Evolutionary conservation across 2,329 filamentous ascomycete genomes (phyloP), one percentile per base, ranked within the genome.

Genomic region (Penicillium sp.): DNA sequence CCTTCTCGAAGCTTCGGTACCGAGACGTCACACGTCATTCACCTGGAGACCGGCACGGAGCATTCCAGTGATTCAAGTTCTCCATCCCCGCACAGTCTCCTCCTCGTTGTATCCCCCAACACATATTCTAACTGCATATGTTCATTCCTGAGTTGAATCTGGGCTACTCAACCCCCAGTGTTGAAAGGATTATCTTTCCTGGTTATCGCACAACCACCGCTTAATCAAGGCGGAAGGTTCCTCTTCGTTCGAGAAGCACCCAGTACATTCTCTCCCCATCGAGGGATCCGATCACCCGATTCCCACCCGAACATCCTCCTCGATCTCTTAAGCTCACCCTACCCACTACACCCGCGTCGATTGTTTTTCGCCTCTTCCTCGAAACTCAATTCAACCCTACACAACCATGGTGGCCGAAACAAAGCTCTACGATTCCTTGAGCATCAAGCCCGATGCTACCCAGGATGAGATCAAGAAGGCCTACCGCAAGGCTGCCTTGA

Each of bases 401-500:
- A 61, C 47, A 54, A 37, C 28, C 37, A 97, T 98, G 94, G 92
- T 96, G 70, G 91, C 92, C 73, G 94, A 98, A 83, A 95, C 91
- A 57, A 97, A 96, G 81, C 89, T 98, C 66, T 99, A 99, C 84
- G 92, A 98, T 79, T 85, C 88, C 66, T 85, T 99, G 72, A 84
- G 85, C 76, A 83, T 97, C 79, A 90, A 91, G 77, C 87, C 94
- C 40, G 86, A 88, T 63, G 92, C 93, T 26, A 85, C 88, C 26
- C 92, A 96, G 80, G 94, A 97, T 75, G 94, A 98, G 68, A 96
- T 99, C 77, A 98, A 97, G 79, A 99, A 98, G 78, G 95, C 89
- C 61, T 76, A 92, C 58, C 75, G 91, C 66, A 97, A 97, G 84
- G 86, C 89, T 59, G 94, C 94, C 58, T 81, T 98, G 76, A 96